Conservation (phyloP, 139 green algal genomes). For the Chlamydomonas sp. region DNA sequence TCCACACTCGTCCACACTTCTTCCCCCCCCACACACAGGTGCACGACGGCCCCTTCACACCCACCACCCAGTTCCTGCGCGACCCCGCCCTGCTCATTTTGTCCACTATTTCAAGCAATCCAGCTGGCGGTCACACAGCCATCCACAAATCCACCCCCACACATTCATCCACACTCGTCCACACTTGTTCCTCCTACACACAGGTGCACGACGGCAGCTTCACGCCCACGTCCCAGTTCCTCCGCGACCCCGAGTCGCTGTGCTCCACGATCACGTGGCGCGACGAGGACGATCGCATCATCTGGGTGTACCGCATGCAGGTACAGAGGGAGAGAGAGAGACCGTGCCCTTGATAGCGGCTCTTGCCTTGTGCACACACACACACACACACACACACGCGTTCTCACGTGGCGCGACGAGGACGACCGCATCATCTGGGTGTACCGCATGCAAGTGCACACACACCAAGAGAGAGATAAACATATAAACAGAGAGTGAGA, state of each 20-base stretch:
- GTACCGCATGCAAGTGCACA: constrained; percentile 51
- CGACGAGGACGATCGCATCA: constrained; percentile 61
- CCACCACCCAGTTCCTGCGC: neutral
- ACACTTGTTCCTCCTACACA: neutral
- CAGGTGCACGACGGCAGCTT: constrained; percentile 65
- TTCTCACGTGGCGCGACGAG: constrained; percentile 64
- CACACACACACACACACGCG: constrained; percentile 12
- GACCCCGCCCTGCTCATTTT: neutral
- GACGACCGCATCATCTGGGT: constrained; percentile 66
- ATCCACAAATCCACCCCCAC: neutral
- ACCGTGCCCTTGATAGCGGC: too few species aligned
- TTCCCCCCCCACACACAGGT: too few species aligned
- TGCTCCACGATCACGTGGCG: constrained; percentile 60
- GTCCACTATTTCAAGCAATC: too few species aligned
- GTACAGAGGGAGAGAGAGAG: too few species aligned
- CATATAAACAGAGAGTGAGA: too few species aligned
- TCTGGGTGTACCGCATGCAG: constrained; percentile 65
- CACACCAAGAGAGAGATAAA: too few species aligned
- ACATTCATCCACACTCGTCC: too few species aligned
- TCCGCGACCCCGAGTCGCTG: constrained; percentile 54
- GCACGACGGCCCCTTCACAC: neutral
- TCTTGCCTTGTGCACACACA: constrained; percentile 1
- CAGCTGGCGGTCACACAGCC: too few species aligned
- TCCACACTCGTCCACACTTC: too few species aligned
- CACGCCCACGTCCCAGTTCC: constrained; percentile 56